A percentile compares a stretch with the other conserved stretches of the same genome.
These are phyloP conservation scores for Coleophoma eucalyptorum DNA, from an alignment of 2,329 filamentous ascomycete genomes.

Conservation along the genomic window DNA sequence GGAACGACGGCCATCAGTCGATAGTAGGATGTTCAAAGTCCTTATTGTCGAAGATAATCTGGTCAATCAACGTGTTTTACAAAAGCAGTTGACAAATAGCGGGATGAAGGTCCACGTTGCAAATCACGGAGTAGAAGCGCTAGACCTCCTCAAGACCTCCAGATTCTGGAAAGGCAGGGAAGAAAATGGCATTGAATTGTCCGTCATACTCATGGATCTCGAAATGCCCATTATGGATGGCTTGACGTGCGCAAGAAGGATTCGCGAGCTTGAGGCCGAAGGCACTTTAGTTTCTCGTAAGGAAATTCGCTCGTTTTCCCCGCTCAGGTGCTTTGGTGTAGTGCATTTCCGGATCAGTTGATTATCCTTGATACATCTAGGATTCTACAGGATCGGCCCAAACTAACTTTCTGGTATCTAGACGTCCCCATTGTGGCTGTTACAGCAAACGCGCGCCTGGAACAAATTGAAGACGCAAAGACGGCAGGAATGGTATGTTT, in stretches of 20 bases:
- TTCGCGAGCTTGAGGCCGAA: constrained; percentile 62
- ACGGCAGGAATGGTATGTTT: constrained; percentile 66
- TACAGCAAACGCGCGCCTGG: constrained; percentile 74
- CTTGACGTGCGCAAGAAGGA: constrained; percentile 65
- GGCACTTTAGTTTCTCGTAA: constrained; percentile 53
- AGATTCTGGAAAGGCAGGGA: constrained; percentile 46
- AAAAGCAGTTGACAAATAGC: constrained; percentile 55
- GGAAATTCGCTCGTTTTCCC: not conserved
- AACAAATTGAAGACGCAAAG: constrained; percentile 70
- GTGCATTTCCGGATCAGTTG: not conserved
- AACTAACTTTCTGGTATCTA: constrained; percentile 41
- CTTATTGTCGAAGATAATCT: constrained; percentile 67
- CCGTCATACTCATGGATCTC: constrained; percentile 74
- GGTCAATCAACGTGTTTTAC: constrained; percentile 62
- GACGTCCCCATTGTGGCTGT: constrained; percentile 80
- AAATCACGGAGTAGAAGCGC: constrained; percentile 60
- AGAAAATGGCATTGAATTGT: constrained; percentile 47
- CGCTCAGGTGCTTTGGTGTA: not conserved
- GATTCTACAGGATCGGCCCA: not conserved
- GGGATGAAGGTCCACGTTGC: constrained; percentile 60
- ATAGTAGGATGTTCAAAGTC: constrained; percentile 37
- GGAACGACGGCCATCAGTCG: constrained; percentile 4
- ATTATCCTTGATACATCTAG: not conserved
- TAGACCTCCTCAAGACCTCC: constrained; percentile 52
- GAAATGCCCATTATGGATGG: constrained; percentile 86